Conservation (phyloP, 2,329 filamentous ascomycete genomes). For the Colletotrichum caudatum region DNA sequence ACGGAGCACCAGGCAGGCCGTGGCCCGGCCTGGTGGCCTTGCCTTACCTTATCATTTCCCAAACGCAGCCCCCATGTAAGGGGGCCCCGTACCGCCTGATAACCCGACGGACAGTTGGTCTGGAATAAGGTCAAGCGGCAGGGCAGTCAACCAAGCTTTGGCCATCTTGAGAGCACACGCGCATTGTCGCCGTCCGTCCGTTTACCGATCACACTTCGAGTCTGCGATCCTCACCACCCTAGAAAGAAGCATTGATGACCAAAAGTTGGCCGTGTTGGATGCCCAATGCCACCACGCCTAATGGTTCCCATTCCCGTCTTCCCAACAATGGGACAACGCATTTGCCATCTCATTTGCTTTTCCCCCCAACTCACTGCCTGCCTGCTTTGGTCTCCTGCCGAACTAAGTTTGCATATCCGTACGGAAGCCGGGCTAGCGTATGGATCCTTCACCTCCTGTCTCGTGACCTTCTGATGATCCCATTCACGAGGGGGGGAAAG, state of each 20-base stretch:
- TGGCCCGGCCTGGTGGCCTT: slow-evolving; percentile 18
- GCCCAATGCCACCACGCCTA: slow-evolving; percentile 14
- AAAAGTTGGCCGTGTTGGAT: slow-evolving; percentile 25
- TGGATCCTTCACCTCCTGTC: slow-evolving; percentile 15
- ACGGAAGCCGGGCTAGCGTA: slow-evolving; percentile 13
- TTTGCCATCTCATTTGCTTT: slow-evolving; percentile 26
- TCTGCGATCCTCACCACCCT: slow-evolving; percentile 36
- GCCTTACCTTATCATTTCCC: slow-evolving; percentile 22
- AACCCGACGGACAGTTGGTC: slow-evolving; percentile 25
- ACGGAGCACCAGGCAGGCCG: slow-evolving; percentile 2
- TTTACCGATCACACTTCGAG: slow-evolving; percentile 33
- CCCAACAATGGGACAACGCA: slow-evolving; percentile 38
- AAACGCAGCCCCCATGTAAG: slow-evolving; percentile 16
- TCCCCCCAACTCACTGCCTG: not conserved
- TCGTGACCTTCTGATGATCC: slow-evolving; percentile 1
- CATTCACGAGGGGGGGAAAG: slow-evolving; percentile 16
- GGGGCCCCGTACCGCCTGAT: slow-evolving; percentile 27
- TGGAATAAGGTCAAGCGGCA: slow-evolving; percentile 10
- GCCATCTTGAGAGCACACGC: slow-evolving; percentile 12
- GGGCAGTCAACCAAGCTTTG: slow-evolving; percentile 21
- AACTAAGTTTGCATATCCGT: slow-evolving; percentile 6
- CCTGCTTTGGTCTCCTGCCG: slow-evolving; percentile 9
- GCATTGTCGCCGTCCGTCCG: slow-evolving; percentile 32
- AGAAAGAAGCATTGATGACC: slow-evolving; percentile 36
- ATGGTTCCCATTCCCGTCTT: slow-evolving; percentile 12